phyloP scores from a whole-genome alignment of 768 basidiomycete species.

The Pisolithus albus region DNA sequence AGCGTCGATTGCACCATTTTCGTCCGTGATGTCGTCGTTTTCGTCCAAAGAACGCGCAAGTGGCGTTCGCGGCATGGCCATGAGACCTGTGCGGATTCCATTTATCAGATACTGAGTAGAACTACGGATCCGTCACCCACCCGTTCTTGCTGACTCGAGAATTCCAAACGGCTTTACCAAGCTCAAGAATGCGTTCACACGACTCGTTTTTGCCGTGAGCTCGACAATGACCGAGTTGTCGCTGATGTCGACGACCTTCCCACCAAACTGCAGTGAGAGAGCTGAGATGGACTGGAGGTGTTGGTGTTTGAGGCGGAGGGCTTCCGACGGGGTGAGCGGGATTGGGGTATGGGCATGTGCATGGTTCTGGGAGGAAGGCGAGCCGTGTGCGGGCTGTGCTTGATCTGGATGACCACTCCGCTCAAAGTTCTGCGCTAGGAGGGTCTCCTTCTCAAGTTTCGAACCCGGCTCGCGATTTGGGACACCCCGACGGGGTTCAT shows the following conservation, averaged over 20 bases:
- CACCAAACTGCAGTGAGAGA: conserved; percentile 84
- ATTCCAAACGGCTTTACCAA: conserved; percentile 93
- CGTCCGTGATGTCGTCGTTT: conserved; percentile 48
- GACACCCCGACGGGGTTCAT: conserved; percentile 53
- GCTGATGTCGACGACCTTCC: conserved; percentile 89
- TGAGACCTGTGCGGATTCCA: conserved; percentile 53
- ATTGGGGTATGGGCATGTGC: conserved; percentile 55
- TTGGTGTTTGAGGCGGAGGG: conserved; percentile 82
- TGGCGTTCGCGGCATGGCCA: conserved; percentile 98
- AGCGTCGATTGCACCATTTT: conserved; percentile 67
- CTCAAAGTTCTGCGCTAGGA: conserved; percentile 75
- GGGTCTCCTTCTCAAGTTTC: conserved; percentile 66
- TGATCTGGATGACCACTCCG: conserved; percentile 39
- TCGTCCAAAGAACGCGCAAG: conserved; percentile 55
- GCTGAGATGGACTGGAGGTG: conserved; percentile 83
- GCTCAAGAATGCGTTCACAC: conserved; percentile 89
- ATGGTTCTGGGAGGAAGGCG: conserved; percentile 67
- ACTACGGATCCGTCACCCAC: conserved; percentile 36
- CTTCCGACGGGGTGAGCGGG: conserved; percentile 71
- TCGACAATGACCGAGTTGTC: conserved; percentile 95
- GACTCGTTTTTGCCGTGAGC: conserved; percentile 83
- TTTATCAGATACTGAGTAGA: not conserved
- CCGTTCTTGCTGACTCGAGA: conserved; percentile 90
- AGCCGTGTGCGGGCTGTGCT: conserved; percentile 8
- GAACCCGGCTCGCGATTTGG: conserved; percentile 25